Conservation (phyloP, 805 yeast genomes). For the Lipomyces anomalus region DNA sequence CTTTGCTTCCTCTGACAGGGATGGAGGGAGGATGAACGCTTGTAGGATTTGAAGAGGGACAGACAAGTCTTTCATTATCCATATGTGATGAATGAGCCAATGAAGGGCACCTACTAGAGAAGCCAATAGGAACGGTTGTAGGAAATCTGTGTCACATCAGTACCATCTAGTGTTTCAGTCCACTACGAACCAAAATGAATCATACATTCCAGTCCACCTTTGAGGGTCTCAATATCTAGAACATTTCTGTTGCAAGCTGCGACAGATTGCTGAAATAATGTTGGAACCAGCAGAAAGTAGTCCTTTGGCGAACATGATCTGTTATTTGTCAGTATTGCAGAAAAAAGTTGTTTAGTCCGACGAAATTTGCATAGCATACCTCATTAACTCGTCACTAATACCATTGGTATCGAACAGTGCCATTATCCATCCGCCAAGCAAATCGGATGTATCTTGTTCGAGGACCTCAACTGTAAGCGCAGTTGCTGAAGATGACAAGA, state of each 20-base stretch:
- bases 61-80: slow-evolving; percentile 33
- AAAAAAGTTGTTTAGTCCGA: background rate
- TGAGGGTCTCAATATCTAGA: slow-evolving; percentile 54
- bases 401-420: slow-evolving; percentile 81
- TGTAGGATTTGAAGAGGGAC: slow-evolving; percentile 39
- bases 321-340: background rate
- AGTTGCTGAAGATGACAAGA: slow-evolving; percentile 18
- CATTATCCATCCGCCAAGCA: slow-evolving; percentile 65
- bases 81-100: slow-evolving; percentile 44
- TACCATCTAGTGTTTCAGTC: background rate
- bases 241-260: slow-evolving; percentile 51
- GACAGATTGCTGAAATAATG: slow-evolving; percentile 66
- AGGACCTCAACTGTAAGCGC: slow-evolving; percentile 19
- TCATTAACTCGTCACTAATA: slow-evolving; percentile 74
- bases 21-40: slow-evolving; percentile 40
- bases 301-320: slow-evolving; percentile 55
- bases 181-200: background rate
- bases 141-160: slow-evolving; percentile 41
- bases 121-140: slow-evolving; percentile 68
- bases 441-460: slow-evolving; percentile 27
- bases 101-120: slow-evolving; percentile 50
- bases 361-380: slow-evolving; percentile 27
- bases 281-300: slow-evolving; percentile 62
- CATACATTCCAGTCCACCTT: slow-evolving; percentile 68
- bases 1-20: slow-evolving; percentile 43